Base-by-base conservation (phyloP, 495 filamentous ascomycete genomes). In the Annulohypoxylon moriforme region DNA sequence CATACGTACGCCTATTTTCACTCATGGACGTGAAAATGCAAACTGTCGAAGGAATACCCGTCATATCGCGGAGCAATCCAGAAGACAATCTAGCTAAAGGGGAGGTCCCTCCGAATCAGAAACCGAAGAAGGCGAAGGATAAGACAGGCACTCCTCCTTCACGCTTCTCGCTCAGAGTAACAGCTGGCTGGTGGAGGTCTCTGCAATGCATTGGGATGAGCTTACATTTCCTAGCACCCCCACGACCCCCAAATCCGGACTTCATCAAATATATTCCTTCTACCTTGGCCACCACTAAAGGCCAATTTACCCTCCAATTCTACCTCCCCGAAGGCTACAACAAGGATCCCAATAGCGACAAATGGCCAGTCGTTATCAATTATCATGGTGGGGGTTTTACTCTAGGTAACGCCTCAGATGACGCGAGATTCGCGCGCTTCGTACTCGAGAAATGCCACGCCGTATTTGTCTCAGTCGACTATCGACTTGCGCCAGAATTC, bases 351-450 rank as follows among this genome's bases (percentile, higher is more conserved):
- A 76, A 80, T 64, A 86, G 31, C 81, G 84, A 47, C 79, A 89
- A 56, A 24, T 84, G 74, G 71, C 91, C 92, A 0, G 87, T 89
- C 0, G 84, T 93, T 5, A 84, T 94, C 67, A 93, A 94, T 68
- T 92, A 91, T 76, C 88, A 94, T 72, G 92, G 92, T 16, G 92
- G 92, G 33, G 92, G 92, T 1, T 95, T 94, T 73, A 93, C 90
- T 0, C 75, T 95, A 14, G 92, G 92, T 11, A 85, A 77, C 27
- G 86, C 87, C 0, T 89, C 89, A 16, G 92, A 94, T 77, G 92
- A 94, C 73, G 85, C 87, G 10, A 87, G 90, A 53, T 95, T 92
- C 86, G 88, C 88, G 2, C 79, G 84, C 3, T 82, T 81, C 68
- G 77, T 86, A 0, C 49, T 79, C 10, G 76, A 86, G 10, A 81